Evolutionary conservation across 164 flowering plant genomes (phyloP).

Genomic region (Magnolia kwangsiensis): DNA sequence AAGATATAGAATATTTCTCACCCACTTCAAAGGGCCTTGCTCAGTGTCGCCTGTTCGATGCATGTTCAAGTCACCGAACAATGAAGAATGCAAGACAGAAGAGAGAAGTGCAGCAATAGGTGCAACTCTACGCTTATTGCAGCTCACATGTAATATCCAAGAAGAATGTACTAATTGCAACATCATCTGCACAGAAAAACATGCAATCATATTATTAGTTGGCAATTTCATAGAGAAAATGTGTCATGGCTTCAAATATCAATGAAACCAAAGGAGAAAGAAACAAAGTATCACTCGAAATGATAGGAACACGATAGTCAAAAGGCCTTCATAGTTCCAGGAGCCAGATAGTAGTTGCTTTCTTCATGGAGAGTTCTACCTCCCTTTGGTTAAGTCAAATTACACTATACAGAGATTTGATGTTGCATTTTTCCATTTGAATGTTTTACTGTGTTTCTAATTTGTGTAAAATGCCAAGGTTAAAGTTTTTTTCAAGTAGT

Average conservation of each 20-base stretch:
- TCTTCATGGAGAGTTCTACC: no score
- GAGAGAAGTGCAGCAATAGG: constrained; percentile 92
- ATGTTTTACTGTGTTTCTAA: no score
- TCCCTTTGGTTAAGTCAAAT: no score
- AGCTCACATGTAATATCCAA: constrained; percentile 84
- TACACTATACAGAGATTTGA: no score
- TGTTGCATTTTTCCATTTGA: no score
- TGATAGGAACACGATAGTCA: neutral
- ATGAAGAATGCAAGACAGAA: constrained; percentile 65
- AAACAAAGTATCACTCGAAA: neutral
- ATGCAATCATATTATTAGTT: no score
- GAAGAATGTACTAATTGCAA: constrained; percentile 77
- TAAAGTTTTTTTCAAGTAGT: no score
- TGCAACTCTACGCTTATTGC: constrained; percentile 90
- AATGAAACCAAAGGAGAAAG: neutral
- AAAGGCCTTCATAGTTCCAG: no score
- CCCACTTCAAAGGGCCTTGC: constrained; percentile 94
- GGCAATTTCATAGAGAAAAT: no score
- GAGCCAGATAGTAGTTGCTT: no score
- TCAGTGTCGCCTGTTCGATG: constrained; percentile 41
- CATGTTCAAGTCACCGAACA: constrained; percentile 62
- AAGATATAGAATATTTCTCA: constrained; percentile 30
- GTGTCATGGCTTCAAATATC: no score
- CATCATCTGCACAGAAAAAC: constrained; percentile 58
- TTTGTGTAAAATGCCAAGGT: no score